Evolutionary conservation across 75 land plant species (phyloP).

Genomic region (Cupressus sempervirens): DNA sequence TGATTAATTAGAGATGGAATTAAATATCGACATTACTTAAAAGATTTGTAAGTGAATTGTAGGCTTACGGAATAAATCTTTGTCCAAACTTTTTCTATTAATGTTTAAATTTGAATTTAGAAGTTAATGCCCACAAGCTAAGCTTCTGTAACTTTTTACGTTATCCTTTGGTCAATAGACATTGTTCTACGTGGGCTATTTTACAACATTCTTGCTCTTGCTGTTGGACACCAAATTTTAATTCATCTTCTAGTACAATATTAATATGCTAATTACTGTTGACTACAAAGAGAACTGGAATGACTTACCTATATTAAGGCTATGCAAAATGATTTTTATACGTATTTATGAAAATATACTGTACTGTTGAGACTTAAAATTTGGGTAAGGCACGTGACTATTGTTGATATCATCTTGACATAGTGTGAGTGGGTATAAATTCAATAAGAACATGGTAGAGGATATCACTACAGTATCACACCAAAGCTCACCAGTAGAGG

Average conservation of each 20-base stretch:
- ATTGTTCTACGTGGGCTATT: background rate
- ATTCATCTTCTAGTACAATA: too few species aligned
- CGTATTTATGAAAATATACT: background rate
- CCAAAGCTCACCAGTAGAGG: too few species aligned
- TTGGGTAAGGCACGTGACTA: too few species aligned
- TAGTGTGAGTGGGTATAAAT: too few species aligned
- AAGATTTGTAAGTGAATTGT: background rate
- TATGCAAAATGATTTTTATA: too few species aligned
- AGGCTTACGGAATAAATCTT: background rate
- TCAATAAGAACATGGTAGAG: too few species aligned
- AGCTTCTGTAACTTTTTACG: background rate
- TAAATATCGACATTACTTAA: background rate
- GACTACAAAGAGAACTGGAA: too few species aligned
- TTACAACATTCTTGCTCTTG: background rate
- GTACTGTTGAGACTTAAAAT: background rate
- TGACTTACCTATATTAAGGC: too few species aligned
- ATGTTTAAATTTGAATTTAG: background rate
- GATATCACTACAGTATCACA: too few species aligned
- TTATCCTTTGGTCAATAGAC: background rate
- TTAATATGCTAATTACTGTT: too few species aligned
- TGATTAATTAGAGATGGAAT: background rate
- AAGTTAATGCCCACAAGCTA: background rate
- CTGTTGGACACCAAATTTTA: background rate
- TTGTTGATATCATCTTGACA: too few species aligned
- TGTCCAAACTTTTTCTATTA: too few species aligned